Percentiles rank a stretch among this genome's conserved stretches.
Conservation (phyloP, 805 yeast species). For the Barnettozyma salicaria region DNA sequence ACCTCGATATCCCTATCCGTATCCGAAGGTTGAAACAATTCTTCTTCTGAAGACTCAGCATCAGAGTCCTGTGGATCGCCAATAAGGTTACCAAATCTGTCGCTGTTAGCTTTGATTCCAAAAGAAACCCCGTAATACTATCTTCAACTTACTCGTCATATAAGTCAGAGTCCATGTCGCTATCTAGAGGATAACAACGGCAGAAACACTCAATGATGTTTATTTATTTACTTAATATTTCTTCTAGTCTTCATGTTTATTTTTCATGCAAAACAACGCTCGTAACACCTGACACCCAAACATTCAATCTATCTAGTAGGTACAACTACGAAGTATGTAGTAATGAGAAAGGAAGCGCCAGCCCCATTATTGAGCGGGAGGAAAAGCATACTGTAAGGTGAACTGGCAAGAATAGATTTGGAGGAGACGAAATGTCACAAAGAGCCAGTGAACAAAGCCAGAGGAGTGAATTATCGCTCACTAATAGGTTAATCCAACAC, state of each 20-base stretch:
- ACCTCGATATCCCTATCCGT: conserved; percentile 25
- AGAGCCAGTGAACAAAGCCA: conserved; percentile 2
- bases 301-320: too few relatives aligned
- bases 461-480: conserved; percentile 6
- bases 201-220: too few relatives aligned
- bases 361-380: too few relatives aligned
- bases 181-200: too few relatives aligned
- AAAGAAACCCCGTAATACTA: background rate
- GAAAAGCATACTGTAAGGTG: too few relatives aligned
- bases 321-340: too few relatives aligned
- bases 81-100: conserved; percentile 57
- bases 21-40: conserved; percentile 16
- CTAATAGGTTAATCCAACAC: conserved; percentile 16
- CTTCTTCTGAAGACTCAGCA: conserved; percentile 30
- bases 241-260: too few relatives aligned
- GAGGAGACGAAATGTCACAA: conserved; percentile 2
- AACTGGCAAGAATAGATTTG: too few relatives aligned
- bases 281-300: too few relatives aligned
- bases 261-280: too few relatives aligned
- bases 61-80: conserved; percentile 47
- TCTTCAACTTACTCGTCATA: conserved; percentile 75
- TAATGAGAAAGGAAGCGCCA: too few relatives aligned
- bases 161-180: conserved; percentile 50
- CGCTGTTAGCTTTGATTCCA: background rate
- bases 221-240: background rate